Conservation (phyloP, 202 grass and related monocot genomes). For the Sporobolus alterniflorus region DNA sequence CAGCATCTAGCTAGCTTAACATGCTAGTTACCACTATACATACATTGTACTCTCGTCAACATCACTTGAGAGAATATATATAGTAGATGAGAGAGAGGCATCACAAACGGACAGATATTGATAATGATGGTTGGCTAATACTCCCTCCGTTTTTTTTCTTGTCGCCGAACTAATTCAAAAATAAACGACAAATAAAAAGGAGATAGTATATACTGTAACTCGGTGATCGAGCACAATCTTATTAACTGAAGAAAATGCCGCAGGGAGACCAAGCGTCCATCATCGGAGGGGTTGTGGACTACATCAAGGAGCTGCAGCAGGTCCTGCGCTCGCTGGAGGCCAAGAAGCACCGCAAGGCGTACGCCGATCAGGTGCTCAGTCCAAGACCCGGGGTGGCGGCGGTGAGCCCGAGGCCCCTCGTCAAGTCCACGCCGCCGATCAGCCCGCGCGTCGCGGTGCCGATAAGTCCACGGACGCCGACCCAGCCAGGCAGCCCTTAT, state of each 20-base stretch:
- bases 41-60: too few species aligned
- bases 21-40: too few species aligned
- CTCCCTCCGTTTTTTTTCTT: too few species aligned
- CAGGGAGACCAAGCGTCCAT: conserved; percentile 82
- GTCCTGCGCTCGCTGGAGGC: conserved; percentile 60
- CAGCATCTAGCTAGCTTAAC: too few species aligned
- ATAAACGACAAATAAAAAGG: too few species aligned
- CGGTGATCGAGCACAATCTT: background rate
- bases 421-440: conserved; percentile 43
- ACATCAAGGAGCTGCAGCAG: conserved; percentile 82
- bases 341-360: conserved; percentile 66
- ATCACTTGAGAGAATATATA: too few species aligned
- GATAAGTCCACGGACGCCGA: conserved; percentile 67
- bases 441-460: conserved; percentile 54
- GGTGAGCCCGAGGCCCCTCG: conserved; percentile 8
- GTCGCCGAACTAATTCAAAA: too few species aligned
- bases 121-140: too few species aligned
- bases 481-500: conserved; percentile 53
- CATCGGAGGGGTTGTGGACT: conserved; percentile 75
- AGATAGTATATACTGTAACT: too few species aligned
- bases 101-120: too few species aligned
- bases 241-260: background rate
- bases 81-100: too few species aligned
- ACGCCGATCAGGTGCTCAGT: conserved; percentile 60
- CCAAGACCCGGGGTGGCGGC: conserved; percentile 16